Percentiles rank a stretch among this genome's conserved stretches.
These are phyloP conservation scores for Aechmea fasciata DNA, from an alignment of 176 grass and related monocot genomes.

Conservation along the genomic window DNA sequence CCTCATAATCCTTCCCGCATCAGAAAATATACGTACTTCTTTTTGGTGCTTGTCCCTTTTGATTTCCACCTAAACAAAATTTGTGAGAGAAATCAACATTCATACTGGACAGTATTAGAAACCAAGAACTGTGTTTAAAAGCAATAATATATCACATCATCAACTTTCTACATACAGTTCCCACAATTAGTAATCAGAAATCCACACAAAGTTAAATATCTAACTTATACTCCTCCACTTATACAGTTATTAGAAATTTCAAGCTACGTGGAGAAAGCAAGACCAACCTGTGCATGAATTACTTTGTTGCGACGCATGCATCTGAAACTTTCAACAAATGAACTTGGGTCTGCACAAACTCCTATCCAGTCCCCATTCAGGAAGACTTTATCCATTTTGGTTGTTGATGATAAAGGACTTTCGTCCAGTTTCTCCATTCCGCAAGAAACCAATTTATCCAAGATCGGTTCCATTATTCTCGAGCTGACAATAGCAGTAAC, in stretches of 20 bases:
- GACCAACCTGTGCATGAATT: slow-evolving; percentile 53
- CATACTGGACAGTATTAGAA: too few relatives aligned
- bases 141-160: slow-evolving; percentile 3
- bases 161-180: slow-evolving; percentile 7
- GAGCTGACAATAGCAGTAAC: slow-evolving; percentile 83
- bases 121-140: background rate
- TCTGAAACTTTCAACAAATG: slow-evolving; percentile 66
- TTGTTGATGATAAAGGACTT: slow-evolving; percentile 27
- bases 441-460: slow-evolving; percentile 73
- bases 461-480: slow-evolving; percentile 38
- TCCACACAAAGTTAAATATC: background rate
- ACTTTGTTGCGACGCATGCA: slow-evolving; percentile 55
- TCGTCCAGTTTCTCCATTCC: slow-evolving; percentile 76
- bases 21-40: slow-evolving; percentile 90
- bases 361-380: slow-evolving; percentile 83
- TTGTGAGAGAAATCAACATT: too few relatives aligned
- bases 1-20: slow-evolving; percentile 71
- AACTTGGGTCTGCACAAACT: slow-evolving; percentile 49
- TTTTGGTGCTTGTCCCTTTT: slow-evolving; percentile 73
- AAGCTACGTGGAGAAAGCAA: slow-evolving; percentile 8
- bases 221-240: too few relatives aligned
- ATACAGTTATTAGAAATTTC: background rate
- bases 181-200: slow-evolving; percentile 9
- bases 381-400: slow-evolving; percentile 62
- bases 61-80: slow-evolving; percentile 59